Percentiles rank a stretch among this genome's conserved stretches.
Evolutionary conservation across 345 rosid genomes (phyloP).

Genomic region (Eucalyptus virginea): DNA sequence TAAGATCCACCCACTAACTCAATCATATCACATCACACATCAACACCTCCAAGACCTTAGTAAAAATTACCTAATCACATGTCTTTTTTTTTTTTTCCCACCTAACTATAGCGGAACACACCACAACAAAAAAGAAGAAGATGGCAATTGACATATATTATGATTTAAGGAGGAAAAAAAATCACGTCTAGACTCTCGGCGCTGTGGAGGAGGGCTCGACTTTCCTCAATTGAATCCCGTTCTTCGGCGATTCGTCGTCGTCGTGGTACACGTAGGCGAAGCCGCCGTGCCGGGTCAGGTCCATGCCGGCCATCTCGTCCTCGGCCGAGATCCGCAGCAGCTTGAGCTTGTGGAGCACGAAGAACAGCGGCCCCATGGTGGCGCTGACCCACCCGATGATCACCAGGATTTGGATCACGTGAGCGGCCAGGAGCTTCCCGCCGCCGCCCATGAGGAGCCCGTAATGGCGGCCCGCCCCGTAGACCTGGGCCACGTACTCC

Average conservation of each 20-base stretch:
- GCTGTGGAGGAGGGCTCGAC: conserved; percentile 19
- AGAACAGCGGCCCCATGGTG: conserved; percentile 78
- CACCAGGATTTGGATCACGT: conserved; percentile 58
- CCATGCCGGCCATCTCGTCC: conserved; percentile 88
- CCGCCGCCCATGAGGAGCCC: conserved; percentile 93
- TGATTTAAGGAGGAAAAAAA: neutral
- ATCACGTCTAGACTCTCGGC: neutral
- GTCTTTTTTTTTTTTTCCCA: neutral
- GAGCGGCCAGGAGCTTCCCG: conserved; percentile 70
- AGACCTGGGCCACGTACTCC: conserved; percentile 44
- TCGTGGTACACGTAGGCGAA: conserved; percentile 77
- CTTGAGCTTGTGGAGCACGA: conserved; percentile 33
- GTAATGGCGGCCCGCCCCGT: conserved; percentile 28
- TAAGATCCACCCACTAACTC: neutral
- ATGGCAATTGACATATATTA: neutral
- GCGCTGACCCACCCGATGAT: conserved; percentile 75
- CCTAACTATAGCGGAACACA: neutral
- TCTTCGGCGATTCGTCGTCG: conserved; percentile 21
- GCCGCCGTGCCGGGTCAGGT: conserved; percentile 79
- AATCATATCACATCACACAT: neutral
- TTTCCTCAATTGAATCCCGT: conserved; percentile 23
- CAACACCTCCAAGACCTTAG: neutral
- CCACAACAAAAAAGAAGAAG: neutral
- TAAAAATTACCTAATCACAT: neutral
- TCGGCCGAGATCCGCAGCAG: conserved; percentile 58